These are phyloP conservation scores for Fonsecaea erecta DNA, from an alignment of 2,329 filamentous ascomycete genomes.

Conservation along the genomic window DNA sequence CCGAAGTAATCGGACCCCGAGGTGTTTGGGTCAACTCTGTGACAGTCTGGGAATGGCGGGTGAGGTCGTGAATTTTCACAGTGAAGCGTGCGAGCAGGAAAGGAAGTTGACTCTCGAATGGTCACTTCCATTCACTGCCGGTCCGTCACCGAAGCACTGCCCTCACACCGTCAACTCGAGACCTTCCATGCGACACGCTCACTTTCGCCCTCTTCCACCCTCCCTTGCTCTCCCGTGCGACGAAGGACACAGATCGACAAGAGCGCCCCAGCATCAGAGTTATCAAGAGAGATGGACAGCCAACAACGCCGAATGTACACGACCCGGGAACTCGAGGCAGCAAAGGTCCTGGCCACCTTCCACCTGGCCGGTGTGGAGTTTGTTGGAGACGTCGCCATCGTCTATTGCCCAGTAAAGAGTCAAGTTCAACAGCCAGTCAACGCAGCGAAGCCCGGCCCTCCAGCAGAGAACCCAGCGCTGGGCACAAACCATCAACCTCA, in stretches of 20 bases:
- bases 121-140: neutral
- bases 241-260: too few relatives aligned
- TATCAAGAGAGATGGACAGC: neutral
- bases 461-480: neutral
- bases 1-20: neutral
- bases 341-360: constrained; percentile 1
- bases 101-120: too few relatives aligned
- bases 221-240: too few relatives aligned
- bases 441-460: neutral
- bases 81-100: neutral
- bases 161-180: too few relatives aligned
- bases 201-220: too few relatives aligned
- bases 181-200: too few relatives aligned
- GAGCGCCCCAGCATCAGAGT: neutral
- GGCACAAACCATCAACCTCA: neutral
- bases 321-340: neutral
- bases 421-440: neutral
- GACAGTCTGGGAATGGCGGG: neutral
- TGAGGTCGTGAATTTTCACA: neutral
- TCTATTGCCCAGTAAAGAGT: neutral
- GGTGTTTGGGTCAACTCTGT: neutral
- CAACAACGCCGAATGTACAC: neutral
- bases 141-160: neutral
- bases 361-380: neutral
- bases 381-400: neutral